Conservation (phyloP, 106 monocot genomes). For the Cymbidium sinense region DNA sequence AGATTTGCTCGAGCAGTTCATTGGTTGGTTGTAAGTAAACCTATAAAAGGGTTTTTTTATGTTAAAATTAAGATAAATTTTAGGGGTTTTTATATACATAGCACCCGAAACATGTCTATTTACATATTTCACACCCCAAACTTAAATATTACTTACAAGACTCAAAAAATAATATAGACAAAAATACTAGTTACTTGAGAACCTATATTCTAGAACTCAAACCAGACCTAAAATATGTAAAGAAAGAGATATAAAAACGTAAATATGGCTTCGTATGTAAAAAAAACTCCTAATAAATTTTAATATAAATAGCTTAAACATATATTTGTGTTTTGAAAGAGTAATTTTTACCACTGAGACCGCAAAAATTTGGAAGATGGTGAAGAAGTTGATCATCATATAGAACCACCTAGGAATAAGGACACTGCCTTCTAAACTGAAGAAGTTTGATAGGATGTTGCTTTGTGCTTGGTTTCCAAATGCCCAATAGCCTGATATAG, state of each 20-base stretch:
- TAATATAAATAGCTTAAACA: neutral
- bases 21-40: constrained; percentile 87
- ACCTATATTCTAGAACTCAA: too few species aligned
- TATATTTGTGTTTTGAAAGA: too few species aligned
- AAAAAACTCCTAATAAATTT: too few species aligned
- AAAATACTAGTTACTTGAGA: too few species aligned
- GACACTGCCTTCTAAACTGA: constrained; percentile 11
- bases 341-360: constrained; percentile 51
- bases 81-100: too few species aligned
- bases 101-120: too few species aligned
- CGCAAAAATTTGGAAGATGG: constrained; percentile 71
- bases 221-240: too few species aligned
- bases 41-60: constrained; percentile 14
- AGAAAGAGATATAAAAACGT: too few species aligned
- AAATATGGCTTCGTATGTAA: too few species aligned
- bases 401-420: constrained; percentile 64
- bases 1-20: constrained; percentile 65
- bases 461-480: constrained; percentile 65
- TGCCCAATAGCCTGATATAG: constrained; percentile 87
- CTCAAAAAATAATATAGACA: too few species aligned
- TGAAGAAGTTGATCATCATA: constrained; percentile 46
- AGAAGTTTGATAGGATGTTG: constrained; percentile 65
- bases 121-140: too few species aligned
- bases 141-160: too few species aligned
- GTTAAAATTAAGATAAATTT: neutral